Evolutionary conservation across 2,329 filamentous ascomycete genomes (phyloP), one percentile per base, ranked within the genome.

Genomic region (Penicillium glabrum): DNA sequence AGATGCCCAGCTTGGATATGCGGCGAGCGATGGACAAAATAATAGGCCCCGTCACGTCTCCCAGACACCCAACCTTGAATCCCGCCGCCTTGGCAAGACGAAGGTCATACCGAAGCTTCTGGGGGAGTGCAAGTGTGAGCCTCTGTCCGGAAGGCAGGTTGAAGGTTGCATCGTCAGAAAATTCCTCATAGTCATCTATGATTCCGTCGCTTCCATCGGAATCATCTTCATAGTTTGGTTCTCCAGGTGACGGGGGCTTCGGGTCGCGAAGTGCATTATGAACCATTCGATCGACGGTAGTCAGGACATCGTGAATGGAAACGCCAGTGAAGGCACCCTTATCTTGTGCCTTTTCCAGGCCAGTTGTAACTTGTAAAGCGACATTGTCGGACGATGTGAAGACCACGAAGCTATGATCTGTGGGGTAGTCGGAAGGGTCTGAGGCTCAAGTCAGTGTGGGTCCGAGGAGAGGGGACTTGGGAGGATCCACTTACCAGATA

Each of bases 11-110:
- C 64, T 89, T 89, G 4, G 82, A 78, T 29, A 90, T 83, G 4
- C 85, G 86, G 29, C 89, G 83, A 0, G 91, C 91, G 2, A 95
- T 73, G 5, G 85, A 86, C 19, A 95, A 72, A 58, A 83, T 83
- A 51, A 79, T 13, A 60, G 3, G 82, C 77, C 57, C 76, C 80
- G 11, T 76, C 75, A 19, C 86, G 75, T 19, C 81, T 13, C 80
- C 81, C 11, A 89, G 70, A 31, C 87, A 77, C 2, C 88, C 89
- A 27, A 93, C 79, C 59, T 83, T 88, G 72, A 91, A 90, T 0
- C 91, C 91, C 1, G 86, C 84, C 1, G 77, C 64, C 65, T 86
- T 88, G 3, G 83, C 85, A 23, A 73, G 72, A 39, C 77, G 78
- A 9, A 96, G 79, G 68, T 93, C 90, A 8, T 71, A 69, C 43